Evolutionary conservation across 2,329 filamentous ascomycete species (phyloP).

Genomic region (Penicillium palitans): DNA sequence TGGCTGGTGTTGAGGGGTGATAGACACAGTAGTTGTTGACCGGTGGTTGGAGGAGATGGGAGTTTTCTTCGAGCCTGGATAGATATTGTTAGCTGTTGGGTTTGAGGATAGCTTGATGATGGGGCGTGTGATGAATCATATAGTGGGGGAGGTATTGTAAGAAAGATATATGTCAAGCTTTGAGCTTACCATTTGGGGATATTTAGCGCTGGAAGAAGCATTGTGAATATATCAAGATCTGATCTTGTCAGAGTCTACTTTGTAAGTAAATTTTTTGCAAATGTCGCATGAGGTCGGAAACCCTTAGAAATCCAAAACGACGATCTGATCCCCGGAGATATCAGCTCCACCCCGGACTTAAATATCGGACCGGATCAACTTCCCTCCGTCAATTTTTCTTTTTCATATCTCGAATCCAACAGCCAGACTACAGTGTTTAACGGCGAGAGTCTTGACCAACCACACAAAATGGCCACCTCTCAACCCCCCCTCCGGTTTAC

Average conservation of each 20-base stretch:
- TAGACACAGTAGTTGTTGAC: constrained; percentile 98
- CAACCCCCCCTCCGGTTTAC: constrained; percentile 69
- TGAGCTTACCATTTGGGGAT: constrained; percentile 47
- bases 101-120: not conserved
- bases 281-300: constrained; percentile 3
- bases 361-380: constrained; percentile 31
- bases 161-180: not conserved
- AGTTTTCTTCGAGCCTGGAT: constrained; percentile 81
- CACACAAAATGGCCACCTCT: constrained; percentile 42
- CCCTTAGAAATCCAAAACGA: not conserved
- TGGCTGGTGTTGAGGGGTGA: constrained; percentile 64
- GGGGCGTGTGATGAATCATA: constrained; percentile 16
- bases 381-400: constrained; percentile 35
- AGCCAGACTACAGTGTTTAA: not conserved
- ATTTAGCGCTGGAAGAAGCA: constrained; percentile 45
- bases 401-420: constrained; percentile 18
- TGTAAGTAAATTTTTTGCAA: not conserved
- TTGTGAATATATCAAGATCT: constrained; percentile 12
- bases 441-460: constrained; percentile 13
- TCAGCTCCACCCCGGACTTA: constrained; percentile 22
- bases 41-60: constrained; percentile 86
- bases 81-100: not conserved
- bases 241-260: not conserved
- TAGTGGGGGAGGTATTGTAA: constrained; percentile 21
- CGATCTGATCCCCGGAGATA: constrained; percentile 31